Evolutionary conservation across 805 yeast genomes (phyloP).

Genomic region (Metschnikowia baotianmanensis): DNA sequence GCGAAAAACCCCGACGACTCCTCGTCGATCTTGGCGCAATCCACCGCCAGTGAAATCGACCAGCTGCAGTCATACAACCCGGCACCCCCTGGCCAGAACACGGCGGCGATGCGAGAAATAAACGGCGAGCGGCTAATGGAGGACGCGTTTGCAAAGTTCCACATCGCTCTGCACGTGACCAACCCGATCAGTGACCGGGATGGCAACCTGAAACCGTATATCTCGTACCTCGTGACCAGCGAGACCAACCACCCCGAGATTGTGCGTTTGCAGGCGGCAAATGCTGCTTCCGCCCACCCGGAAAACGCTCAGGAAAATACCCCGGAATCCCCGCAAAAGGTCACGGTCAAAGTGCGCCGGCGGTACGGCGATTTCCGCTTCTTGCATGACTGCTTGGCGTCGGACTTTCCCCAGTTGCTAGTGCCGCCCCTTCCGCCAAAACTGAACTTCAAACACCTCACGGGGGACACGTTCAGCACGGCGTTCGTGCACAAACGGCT

Average conservation of each 20-base stretch:
- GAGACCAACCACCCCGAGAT: constrained; percentile 62
- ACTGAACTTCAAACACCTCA: constrained; percentile 83
- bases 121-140: constrained; percentile 14
- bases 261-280: constrained; percentile 23
- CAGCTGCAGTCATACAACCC: background rate
- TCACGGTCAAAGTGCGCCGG: constrained; percentile 58
- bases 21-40: no score
- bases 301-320: no score
- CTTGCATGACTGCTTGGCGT: constrained; percentile 67
- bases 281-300: constrained; percentile 5
- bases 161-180: constrained; percentile 38
- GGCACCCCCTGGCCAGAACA: background rate
- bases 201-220: constrained; percentile 66
- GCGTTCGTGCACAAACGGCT: constrained; percentile 84
- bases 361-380: constrained; percentile 86
- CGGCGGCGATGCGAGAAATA: background rate
- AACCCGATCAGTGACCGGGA: constrained; percentile 71
- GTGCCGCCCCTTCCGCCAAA: constrained; percentile 95
- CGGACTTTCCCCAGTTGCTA: constrained; percentile 80
- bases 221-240: constrained; percentile 68
- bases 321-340: constrained; percentile 6
- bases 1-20: no score
- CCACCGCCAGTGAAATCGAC: background rate
- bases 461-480: constrained; percentile 86
- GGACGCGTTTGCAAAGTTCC: constrained; percentile 15